Base-by-base conservation (phyloP, 177 flowering plant genomes). In the Telopea speciosissima region DNA sequence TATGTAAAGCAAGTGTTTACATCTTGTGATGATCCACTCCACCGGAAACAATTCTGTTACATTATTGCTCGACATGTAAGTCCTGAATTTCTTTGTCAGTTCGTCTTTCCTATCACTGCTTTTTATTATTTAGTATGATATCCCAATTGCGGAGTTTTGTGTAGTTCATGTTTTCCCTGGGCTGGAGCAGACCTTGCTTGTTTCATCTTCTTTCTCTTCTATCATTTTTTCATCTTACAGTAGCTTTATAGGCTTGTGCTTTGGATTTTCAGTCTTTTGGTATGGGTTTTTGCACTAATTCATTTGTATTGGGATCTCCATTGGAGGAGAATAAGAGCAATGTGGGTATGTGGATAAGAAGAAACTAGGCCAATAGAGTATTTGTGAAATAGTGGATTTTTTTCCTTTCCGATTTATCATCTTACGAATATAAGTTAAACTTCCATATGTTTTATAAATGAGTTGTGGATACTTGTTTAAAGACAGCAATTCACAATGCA, bases 51-150 rank as follows among this genome's bases (percentile, higher is more conserved):
- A 71, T 88, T 96, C 62, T 87, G 96, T 73, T 96, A 88, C 82
- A 89, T 93, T 62, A 81, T 96, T 79, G 93, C 90, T 68, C 90
- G 93, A 16, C 99, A 96, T 81, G 99, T 96, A 83, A 85, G 95
- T 84, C 59, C 68, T 24, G 19, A 64, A 9, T 59, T 68, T 68
- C 74, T 19, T 63, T 5, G 5, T 68, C 24, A 19, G 33, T 16
- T 28, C 13, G 40, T 5, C 40, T 44, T 31, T 60, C 33, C 24
- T 49, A 11, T 26, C 21, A 21, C 31, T 62, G 21, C n/a, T 62
- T 33, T 31, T 22, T 13, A 25, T 68, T 36, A 70, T 23, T 58
- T 58, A 7, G 24, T 58, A 58, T 58, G n/a, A 16, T 16, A 5
- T 1, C 61, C 23, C 22, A 58, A 58, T 58, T 58, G 9, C 0